Percentiles rank a stretch among this genome's conserved stretches.
phyloP scores from a whole-genome alignment of 108 stramenopile species.

The Aurantiochytrium sp. region DNA sequence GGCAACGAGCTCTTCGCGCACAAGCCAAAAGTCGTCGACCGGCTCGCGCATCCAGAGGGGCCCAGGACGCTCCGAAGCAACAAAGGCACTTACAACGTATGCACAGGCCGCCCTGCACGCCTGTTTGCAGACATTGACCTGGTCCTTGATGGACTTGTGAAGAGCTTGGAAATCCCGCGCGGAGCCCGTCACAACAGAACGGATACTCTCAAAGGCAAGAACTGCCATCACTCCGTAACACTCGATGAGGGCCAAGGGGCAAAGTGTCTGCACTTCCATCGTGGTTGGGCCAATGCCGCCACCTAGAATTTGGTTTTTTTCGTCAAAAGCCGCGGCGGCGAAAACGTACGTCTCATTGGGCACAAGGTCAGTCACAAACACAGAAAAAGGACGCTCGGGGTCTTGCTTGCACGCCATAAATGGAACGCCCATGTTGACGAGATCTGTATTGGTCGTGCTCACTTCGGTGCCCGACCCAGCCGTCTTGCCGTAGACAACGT shows the following conservation, averaged over 20 bases:
- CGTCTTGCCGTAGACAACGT: not conserved
- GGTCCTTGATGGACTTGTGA: not conserved
- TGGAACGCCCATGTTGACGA: not conserved
- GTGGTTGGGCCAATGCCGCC: not conserved
- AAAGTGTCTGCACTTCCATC: not conserved
- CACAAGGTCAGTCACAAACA: not conserved
- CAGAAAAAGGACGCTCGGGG: not conserved
- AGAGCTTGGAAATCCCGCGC: not conserved
- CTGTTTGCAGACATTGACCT: not conserved
- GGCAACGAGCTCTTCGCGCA: not conserved
- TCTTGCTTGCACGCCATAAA: too few species aligned
- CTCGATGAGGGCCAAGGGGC: not conserved
- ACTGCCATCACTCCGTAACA: not conserved
- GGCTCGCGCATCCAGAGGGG: not conserved
- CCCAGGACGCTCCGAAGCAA: not conserved
- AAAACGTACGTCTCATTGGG: not conserved
- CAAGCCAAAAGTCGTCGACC: not conserved
- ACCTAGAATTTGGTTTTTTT: not conserved
- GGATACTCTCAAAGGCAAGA: not conserved
- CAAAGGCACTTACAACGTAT: not conserved
- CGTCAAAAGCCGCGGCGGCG: not conserved
- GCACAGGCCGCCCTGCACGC: not conserved
- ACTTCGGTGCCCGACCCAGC: conserved; percentile 9
- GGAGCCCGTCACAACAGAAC: not conserved
- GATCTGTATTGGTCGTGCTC: not conserved